Percentiles rank a stretch among this genome's conserved stretches.
These are phyloP conservation scores for Leccinum disarticulatum DNA, from an alignment of 768 basidiomycete species.

Conservation along the genomic window DNA sequence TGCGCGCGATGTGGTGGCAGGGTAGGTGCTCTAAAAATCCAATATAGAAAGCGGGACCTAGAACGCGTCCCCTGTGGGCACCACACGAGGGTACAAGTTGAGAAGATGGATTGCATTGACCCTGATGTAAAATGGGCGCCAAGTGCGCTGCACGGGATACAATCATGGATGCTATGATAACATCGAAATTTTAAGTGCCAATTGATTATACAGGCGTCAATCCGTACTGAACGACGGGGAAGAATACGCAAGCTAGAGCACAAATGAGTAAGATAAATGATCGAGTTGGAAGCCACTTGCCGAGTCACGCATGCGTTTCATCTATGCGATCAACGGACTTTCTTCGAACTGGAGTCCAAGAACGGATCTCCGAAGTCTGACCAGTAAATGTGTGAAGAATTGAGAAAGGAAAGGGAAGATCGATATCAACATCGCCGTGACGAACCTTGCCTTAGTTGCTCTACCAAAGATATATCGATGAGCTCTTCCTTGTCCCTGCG, in stretches of 20 bases:
- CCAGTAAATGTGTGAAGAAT: background rate
- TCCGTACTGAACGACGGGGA: background rate
- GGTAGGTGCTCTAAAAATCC: background rate
- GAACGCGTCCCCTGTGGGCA: background rate
- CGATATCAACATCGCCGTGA: background rate
- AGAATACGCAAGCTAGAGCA: background rate
- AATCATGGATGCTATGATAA: slow-evolving; percentile 2
- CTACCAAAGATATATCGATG: slow-evolving; percentile 48
- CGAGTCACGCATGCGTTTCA: background rate
- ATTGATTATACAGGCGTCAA: background rate
- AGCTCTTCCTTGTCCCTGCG: slow-evolving; percentile 59
- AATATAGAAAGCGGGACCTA: background rate
- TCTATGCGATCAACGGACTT: slow-evolving; percentile 19
- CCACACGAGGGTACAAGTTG: background rate
- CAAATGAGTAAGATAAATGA: slow-evolving; percentile 4
- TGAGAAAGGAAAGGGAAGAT: slow-evolving; percentile 7
- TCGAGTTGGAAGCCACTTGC: background rate
- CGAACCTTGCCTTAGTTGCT: slow-evolving; percentile 55
- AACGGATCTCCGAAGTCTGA: slow-evolving; percentile 60
- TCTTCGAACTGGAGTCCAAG: slow-evolving; percentile 36
- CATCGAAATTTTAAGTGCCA: background rate
- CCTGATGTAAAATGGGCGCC: background rate
- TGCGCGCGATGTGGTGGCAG: background rate
- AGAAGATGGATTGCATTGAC: background rate
- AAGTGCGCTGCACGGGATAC: slow-evolving; percentile 7